A percentile compares a stretch with the other conserved stretches of the same genome.
phyloP scores from a whole-genome alignment of 768 basidiomycete genomes.

The Strobilomyces echinocephalus region DNA sequence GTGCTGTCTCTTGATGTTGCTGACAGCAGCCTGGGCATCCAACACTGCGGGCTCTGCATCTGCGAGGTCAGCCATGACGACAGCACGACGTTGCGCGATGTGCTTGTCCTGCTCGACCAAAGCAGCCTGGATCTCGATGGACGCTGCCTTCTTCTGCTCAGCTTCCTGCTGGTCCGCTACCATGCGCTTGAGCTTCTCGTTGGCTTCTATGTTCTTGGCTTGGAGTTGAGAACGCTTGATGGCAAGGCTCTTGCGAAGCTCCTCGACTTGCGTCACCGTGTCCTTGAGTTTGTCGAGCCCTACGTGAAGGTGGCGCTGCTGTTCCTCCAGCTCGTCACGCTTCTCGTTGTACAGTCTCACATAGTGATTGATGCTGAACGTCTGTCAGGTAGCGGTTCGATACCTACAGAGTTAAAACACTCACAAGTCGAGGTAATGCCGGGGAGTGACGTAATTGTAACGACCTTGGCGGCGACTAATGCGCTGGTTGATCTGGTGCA shows the following conservation, averaged over 20 bases:
- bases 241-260: constrained; percentile 90
- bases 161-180: constrained; percentile 98
- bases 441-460: constrained; percentile 93
- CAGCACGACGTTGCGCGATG: constrained; percentile 81
- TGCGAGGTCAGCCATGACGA: constrained; percentile 93
- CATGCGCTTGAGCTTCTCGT: constrained; percentile 97
- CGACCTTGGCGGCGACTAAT: constrained; percentile 92
- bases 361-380: constrained; percentile 87
- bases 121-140: constrained; percentile 92
- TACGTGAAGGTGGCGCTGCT: constrained; percentile 96
- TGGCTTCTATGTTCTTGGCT: constrained; percentile 91
- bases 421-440: constrained; percentile 98
- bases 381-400: constrained; percentile 3
- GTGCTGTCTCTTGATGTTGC: constrained; percentile 92
- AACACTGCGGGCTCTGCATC: constrained; percentile 96
- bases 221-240: constrained; percentile 89
- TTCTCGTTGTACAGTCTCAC: constrained; percentile 94
- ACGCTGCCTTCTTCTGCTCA: constrained; percentile 95
- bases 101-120: constrained; percentile 85
- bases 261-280: constrained; percentile 95
- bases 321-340: constrained; percentile 95
- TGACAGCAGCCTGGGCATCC: constrained; percentile 94
- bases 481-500: constrained; percentile 85
- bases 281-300: constrained; percentile 95
- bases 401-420: constrained; percentile 30